Percentiles rank a stretch among this genome's conserved stretches.
Conservation (phyloP, 805 yeast genomes). For the Yueomyces sinensis region DNA sequence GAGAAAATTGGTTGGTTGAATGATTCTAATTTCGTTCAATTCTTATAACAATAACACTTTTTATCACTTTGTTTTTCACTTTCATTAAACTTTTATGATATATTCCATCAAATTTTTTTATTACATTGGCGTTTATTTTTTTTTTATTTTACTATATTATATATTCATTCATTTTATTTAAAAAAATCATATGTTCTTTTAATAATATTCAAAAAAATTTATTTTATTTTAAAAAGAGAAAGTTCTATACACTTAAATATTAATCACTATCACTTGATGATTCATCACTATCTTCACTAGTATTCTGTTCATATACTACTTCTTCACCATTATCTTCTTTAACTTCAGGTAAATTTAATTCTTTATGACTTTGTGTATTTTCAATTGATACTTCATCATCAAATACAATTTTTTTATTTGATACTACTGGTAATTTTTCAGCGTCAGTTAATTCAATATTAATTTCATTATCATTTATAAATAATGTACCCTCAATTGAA, state of each 20-base stretch:
- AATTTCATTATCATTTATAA: constrained; percentile 18
- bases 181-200: no score
- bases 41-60: constrained; percentile 12
- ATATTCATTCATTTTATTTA: no score
- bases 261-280: constrained; percentile 15
- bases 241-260: neutral
- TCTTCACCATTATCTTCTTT: constrained; percentile 24
- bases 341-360: constrained; percentile 20
- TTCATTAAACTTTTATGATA: neutral
- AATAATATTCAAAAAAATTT: no score
- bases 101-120: neutral
- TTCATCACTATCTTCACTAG: constrained; percentile 18
- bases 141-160: neutral
- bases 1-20: constrained; percentile 88
- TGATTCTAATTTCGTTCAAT: constrained; percentile 51
- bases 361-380: constrained; percentile 25
- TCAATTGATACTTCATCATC: constrained; percentile 30
- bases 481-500: constrained; percentile 77
- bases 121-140: neutral
- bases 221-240: no score
- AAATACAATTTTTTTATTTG: constrained; percentile 35
- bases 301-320: constrained; percentile 22
- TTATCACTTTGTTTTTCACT: neutral
- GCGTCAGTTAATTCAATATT: constrained; percentile 27
- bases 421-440: constrained; percentile 41